These are phyloP conservation scores for Curvularia sp. DNA, from an alignment of 2,329 filamentous ascomycete species.

Conservation along the genomic window DNA sequence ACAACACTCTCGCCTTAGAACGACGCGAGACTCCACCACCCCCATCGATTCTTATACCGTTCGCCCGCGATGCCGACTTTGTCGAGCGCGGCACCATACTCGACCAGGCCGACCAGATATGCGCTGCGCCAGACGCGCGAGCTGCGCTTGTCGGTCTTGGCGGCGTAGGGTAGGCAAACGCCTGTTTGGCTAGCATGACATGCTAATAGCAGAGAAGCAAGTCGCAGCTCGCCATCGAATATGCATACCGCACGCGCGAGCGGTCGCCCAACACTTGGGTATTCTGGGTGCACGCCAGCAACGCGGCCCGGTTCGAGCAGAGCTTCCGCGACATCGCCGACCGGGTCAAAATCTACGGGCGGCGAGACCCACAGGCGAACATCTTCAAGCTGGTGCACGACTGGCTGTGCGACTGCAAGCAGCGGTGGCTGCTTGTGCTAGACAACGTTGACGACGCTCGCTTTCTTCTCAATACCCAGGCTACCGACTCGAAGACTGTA, in stretches of 20 bases:
- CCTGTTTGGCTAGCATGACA: too few species aligned
- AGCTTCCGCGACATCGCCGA: too few species aligned
- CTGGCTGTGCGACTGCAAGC: background rate
- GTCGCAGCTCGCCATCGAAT: too few species aligned
- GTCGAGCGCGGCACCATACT: conserved; percentile 33
- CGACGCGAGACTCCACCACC: conserved; percentile 27
- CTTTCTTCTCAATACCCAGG: conserved; percentile 7
- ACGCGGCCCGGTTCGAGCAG: conserved; percentile 28
- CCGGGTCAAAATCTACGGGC: background rate
- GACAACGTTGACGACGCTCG: conserved; percentile 2
- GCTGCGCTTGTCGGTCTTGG: conserved; percentile 33
- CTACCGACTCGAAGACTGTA: background rate
- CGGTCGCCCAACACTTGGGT: too few species aligned
- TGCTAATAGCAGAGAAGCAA: too few species aligned
- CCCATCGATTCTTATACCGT: conserved; percentile 39
- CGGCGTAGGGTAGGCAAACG: too few species aligned
- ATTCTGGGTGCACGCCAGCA: too few species aligned
- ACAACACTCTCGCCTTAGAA: background rate
- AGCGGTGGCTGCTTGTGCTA: conserved; percentile 2
- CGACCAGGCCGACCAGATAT: conserved; percentile 24
- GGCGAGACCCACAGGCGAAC: background rate
- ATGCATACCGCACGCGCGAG: too few species aligned
- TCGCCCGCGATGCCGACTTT: conserved; percentile 37
- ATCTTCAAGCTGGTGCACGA: conserved; percentile 5
- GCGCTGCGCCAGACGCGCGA: conserved; percentile 35